phyloP scores from a whole-genome alignment of 148 eudicot genomes.

The Silene conica region DNA sequence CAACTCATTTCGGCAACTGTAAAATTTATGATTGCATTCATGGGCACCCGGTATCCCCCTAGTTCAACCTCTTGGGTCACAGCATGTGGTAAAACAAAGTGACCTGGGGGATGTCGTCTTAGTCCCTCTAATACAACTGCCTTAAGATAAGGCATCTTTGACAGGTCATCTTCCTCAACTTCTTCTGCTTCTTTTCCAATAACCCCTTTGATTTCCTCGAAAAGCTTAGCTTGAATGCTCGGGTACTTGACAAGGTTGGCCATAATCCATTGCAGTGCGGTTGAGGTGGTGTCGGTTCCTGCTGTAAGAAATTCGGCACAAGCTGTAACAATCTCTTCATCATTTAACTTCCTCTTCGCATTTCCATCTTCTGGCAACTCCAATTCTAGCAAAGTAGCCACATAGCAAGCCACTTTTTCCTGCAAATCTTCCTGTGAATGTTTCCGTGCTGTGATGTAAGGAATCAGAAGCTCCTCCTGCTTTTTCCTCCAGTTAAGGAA shows the following conservation, averaged over 20 bases:
- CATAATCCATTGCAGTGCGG: slow-evolving; percentile 34
- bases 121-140: slow-evolving; percentile 58
- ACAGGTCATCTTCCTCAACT: slow-evolving; percentile 42
- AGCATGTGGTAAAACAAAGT: slow-evolving; percentile 53
- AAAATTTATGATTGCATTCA: slow-evolving; percentile 38
- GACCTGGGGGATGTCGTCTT: slow-evolving; percentile 69
- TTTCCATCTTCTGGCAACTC: slow-evolving; percentile 41
- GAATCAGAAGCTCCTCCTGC: slow-evolving; percentile 32
- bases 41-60: slow-evolving; percentile 48
- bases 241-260: slow-evolving; percentile 60
- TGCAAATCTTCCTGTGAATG: not conserved
- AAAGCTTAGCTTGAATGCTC: slow-evolving; percentile 40
- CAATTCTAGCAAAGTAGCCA: slow-evolving; percentile 44
- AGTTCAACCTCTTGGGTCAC: slow-evolving; percentile 45
- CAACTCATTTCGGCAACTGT: slow-evolving; percentile 57
- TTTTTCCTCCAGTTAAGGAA: slow-evolving; percentile 5
- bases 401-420: slow-evolving; percentile 31
- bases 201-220: slow-evolving; percentile 30
- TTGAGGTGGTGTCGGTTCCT: slow-evolving; percentile 65
- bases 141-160: slow-evolving; percentile 48
- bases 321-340: slow-evolving; percentile 37
- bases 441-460: slow-evolving; percentile 37
- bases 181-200: too few species aligned
- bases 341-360: slow-evolving; percentile 34
- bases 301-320: slow-evolving; percentile 54